Conservation (phyloP, 1,139 yeast genomes). For the Debaryomyces coudertii region DNA sequence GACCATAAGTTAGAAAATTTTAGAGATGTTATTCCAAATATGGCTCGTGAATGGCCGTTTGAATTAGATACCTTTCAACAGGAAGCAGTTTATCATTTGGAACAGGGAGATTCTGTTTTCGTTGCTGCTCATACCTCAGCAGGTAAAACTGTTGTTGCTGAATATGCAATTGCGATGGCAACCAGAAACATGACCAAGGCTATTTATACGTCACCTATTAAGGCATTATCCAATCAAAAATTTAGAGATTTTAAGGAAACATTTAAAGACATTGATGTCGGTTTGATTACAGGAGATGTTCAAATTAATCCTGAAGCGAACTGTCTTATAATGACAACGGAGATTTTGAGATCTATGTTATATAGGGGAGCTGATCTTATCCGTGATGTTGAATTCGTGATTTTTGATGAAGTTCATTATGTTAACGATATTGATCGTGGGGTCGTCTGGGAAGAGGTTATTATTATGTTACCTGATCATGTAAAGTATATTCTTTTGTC, state of each 20-base stretch:
- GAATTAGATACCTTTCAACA: conserved; percentile 94
- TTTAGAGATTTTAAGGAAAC: conserved; percentile 87
- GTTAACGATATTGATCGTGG: conserved; percentile 97
- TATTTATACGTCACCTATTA: conserved; percentile 90
- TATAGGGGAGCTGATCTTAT: conserved; percentile 95
- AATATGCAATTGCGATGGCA: conserved; percentile 94
- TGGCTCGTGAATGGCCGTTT: conserved; percentile 93
- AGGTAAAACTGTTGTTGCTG: conserved; percentile 92
- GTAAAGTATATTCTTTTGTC: conserved; percentile 86
- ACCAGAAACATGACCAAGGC: conserved; percentile 87
- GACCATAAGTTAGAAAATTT: conserved; percentile 84
- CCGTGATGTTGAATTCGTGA: conserved; percentile 95
- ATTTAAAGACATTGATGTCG: conserved; percentile 82
- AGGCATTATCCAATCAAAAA: conserved; percentile 90
- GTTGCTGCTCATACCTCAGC: conserved; percentile 98
- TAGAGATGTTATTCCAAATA: conserved; percentile 83
- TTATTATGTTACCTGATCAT: conserved; percentile 94
- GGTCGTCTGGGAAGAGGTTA: conserved; percentile 99
- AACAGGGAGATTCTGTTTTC: conserved; percentile 95
- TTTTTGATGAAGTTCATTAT: conserved; percentile 96
- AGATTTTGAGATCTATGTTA: conserved; percentile 90
- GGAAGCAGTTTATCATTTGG: conserved; percentile 94
- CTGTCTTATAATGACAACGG: conserved; percentile 97
- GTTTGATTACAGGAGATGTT: conserved; percentile 96
- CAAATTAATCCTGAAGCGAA: conserved; percentile 97